These are phyloP conservation scores for Tricholoma terreum DNA, from an alignment of 768 basidiomycete genomes.

Conservation along the genomic window DNA sequence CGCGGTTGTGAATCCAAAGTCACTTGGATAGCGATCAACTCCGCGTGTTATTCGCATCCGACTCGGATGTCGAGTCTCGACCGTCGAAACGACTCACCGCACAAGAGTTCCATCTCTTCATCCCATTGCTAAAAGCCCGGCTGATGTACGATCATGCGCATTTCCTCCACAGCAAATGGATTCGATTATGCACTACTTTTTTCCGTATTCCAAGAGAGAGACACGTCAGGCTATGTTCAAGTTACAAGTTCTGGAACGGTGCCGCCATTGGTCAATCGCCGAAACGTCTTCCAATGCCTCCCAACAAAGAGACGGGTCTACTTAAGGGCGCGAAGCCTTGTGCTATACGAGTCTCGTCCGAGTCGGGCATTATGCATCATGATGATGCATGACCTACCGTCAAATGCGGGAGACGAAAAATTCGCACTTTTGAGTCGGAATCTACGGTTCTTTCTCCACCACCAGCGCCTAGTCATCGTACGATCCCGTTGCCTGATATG, in stretches of 20 bases:
- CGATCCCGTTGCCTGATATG: slow-evolving; percentile 16
- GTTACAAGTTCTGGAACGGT: not conserved
- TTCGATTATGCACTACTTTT: not conserved
- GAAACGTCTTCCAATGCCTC: not conserved
- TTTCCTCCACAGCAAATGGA: too few relatives aligned
- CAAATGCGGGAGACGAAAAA: too few relatives aligned
- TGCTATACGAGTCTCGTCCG: not conserved
- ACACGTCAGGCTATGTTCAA: not conserved
- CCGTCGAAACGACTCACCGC: not conserved
- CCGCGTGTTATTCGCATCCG: too few relatives aligned
- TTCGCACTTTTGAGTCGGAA: too few relatives aligned
- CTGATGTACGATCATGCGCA: not conserved
- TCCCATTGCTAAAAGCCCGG: not conserved
- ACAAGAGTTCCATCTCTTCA: not conserved
- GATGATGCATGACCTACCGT: not conserved
- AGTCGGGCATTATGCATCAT: too few relatives aligned
- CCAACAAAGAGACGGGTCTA: not conserved
- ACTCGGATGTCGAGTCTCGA: not conserved
- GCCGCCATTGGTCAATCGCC: not conserved
- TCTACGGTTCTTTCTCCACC: not conserved
- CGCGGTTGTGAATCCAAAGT: too few relatives aligned
- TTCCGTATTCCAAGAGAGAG: slow-evolving; percentile 3
- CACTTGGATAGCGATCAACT: too few relatives aligned
- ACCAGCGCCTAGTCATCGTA: slow-evolving; percentile 1
- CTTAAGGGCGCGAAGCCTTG: not conserved